A percentile compares a stretch with the other conserved stretches of the same genome.
phyloP scores from a whole-genome alignment of 208 protist genomes.

The Leishmania amazonensis region DNA sequence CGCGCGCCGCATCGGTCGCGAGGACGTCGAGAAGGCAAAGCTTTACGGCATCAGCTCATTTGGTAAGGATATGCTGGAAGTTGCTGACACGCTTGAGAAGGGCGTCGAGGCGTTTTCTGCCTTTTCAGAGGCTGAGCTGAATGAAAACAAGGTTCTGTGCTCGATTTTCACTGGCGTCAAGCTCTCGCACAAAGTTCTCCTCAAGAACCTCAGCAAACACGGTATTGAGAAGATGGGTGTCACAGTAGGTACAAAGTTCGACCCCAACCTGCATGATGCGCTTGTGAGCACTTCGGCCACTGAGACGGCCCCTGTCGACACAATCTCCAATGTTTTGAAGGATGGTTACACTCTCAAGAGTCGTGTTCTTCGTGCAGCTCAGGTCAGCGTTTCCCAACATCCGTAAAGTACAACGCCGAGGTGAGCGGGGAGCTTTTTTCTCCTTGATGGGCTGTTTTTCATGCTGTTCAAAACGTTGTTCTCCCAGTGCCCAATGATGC shows the following conservation, averaged over 20 bases:
- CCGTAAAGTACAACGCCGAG: neutral
- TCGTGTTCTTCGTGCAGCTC: constrained; percentile 87
- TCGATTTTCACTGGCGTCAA: constrained; percentile 87
- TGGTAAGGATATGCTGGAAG: constrained; percentile 92
- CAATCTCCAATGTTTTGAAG: constrained; percentile 88
- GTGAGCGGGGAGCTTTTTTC: neutral
- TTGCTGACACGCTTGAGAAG: constrained; percentile 92
- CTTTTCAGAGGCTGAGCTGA: constrained; percentile 51
- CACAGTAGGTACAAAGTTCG: constrained; percentile 70
- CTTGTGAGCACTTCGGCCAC: constrained; percentile 78
- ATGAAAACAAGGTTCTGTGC: constrained; percentile 58
- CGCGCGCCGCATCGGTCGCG: constrained; percentile 82
- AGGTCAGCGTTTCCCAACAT: constrained; percentile 82
- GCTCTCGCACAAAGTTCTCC: constrained; percentile 83
- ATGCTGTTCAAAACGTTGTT: constrained; percentile 28
- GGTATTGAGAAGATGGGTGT: constrained; percentile 89
- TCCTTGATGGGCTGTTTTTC: constrained; percentile 14
- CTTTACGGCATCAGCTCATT: constrained; percentile 89
- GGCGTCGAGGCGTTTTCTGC: constrained; percentile 73
- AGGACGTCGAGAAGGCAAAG: constrained; percentile 91
- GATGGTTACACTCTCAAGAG: constrained; percentile 88
- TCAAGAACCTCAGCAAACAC: constrained; percentile 84
- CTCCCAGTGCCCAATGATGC: neutral
- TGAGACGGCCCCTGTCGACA: constrained; percentile 45
- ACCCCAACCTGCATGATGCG: constrained; percentile 92